A percentile compares a stretch with the other conserved stretches of the same genome.
Conservation (phyloP, 2,329 filamentous ascomycete genomes). For the Fonsecaea pedrosoi region DNA sequence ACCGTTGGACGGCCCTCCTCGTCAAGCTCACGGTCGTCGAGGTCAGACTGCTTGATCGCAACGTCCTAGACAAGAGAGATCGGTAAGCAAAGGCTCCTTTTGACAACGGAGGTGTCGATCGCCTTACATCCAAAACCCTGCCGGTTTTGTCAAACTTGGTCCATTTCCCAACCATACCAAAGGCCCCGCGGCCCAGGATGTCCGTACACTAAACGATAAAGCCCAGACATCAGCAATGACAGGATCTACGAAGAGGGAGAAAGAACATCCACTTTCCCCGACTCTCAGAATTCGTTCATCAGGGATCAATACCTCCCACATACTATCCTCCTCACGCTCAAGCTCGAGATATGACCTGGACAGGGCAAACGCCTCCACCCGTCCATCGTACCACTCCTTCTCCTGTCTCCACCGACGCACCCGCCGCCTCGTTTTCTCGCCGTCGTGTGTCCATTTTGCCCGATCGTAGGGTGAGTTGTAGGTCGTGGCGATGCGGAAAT, state of each 20-base stretch:
- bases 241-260: neutral
- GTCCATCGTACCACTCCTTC: slow-evolving; percentile 16
- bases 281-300: too few relatives aligned
- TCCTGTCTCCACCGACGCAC: slow-evolving; percentile 20
- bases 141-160: slow-evolving; percentile 24
- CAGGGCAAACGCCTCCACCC: slow-evolving; percentile 18
- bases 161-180: slow-evolving; percentile 34
- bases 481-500: neutral
- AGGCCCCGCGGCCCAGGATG: slow-evolving; percentile 27
- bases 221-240: neutral
- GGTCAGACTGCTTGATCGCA: slow-evolving; percentile 32
- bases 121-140: slow-evolving; percentile 24
- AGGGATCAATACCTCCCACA: slow-evolving; percentile 22
- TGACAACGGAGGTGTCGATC: neutral
- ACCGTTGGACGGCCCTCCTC: slow-evolving; percentile 13
- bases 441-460: slow-evolving; percentile 17
- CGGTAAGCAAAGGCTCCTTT: neutral
- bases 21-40: slow-evolving; percentile 21
- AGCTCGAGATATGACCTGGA: slow-evolving; percentile 17
- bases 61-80: slow-evolving; percentile 15
- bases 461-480: slow-evolving; percentile 10
- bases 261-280: neutral
- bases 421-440: slow-evolving; percentile 4
- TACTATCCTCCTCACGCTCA: slow-evolving; percentile 5
- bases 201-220: slow-evolving; percentile 25